Base-by-base conservation (phyloP, 805 yeast species). In the Candida coquimbonensis region DNA sequence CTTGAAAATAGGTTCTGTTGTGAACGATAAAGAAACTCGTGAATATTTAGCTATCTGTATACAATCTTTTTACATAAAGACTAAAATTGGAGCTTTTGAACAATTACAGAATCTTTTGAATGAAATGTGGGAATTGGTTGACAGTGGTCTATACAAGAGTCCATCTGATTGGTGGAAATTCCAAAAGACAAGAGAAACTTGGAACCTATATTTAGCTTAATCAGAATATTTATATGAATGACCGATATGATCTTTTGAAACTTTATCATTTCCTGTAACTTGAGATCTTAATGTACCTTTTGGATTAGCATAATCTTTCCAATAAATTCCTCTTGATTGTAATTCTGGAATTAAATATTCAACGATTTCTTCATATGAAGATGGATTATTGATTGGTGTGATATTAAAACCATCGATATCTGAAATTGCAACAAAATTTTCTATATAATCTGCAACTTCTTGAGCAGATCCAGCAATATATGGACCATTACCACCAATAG, bases 391-490 rank as follows among this genome's bases (percentile, higher is more conserved):
- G 7, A 71, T 64, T 46, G 70, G 66, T 3, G 70, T 65, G 37
- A 71, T 57, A 46, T 71, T 71, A 52, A 72, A 71, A 1, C 75
- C 75, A 49, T 72, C 75, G 16, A 71, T 63, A 45, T 65, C 72
- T 9, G 70, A 60, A 7, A 61, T 51, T 11, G 63, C 67, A 16
- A 68, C 68, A 71, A 73, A 71, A 40, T 60, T 46, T 47, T 69
- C 71, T 35, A 71, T 60, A 39, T 65, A 63, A 47, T 71, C 70
- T 2, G 73, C 73, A 19, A 72, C 72, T 31, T 62, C 64, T 39
- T 55, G 46, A 3, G 72, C 58, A 24, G 69, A 61, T 5, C 75
- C 75, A 33, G 51, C 50, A 16, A 54, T 39, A 27, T 50, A 44
- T 3, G 68, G 61, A 8, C 68, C 68, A 42, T 59, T 55, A 9